A percentile compares a stretch with the other conserved stretches of the same genome.
These are phyloP conservation scores for Suillus lakei DNA, from an alignment of 768 basidiomycete species.

Conservation along the genomic window DNA sequence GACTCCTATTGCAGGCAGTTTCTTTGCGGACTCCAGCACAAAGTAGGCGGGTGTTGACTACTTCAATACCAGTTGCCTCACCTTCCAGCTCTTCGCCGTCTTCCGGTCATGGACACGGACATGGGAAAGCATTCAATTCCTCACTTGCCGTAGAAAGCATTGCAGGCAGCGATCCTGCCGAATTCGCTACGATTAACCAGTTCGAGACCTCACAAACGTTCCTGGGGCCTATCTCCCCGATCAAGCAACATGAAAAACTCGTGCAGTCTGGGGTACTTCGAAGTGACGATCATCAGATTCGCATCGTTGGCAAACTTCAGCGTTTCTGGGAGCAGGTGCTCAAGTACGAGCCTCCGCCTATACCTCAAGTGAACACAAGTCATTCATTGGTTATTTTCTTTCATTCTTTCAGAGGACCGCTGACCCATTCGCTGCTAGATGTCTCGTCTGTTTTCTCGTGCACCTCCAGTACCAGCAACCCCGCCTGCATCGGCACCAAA, in stretches of 20 bases:
- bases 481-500: conserved; percentile 68
- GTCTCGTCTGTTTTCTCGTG: conserved; percentile 35
- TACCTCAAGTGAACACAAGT: conserved; percentile 46
- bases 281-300: conserved; percentile 82
- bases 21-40: not conserved
- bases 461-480: conserved; percentile 20
- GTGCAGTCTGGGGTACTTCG: conserved; percentile 59
- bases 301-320: conserved; percentile 84
- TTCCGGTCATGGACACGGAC: conserved; percentile 2
- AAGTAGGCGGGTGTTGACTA: conserved; percentile 3
- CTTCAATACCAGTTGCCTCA: conserved; percentile 5
- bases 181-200: not conserved
- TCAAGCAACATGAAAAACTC: conserved; percentile 50
- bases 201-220: not conserved
- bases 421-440: conserved; percentile 19
- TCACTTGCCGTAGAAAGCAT: conserved; percentile 4
- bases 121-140: conserved; percentile 5
- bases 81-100: conserved; percentile 1
- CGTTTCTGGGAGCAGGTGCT: conserved; percentile 73
- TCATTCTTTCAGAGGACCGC: conserved; percentile 35
- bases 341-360: conserved; percentile 69
- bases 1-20: not conserved
- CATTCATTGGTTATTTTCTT: conserved; percentile 37
- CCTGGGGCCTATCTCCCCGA: conserved; percentile 21
- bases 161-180: not conserved